These are phyloP conservation scores for Isabelozyma heimii DNA, from an alignment of 805 yeast genomes.

Conservation along the genomic window DNA sequence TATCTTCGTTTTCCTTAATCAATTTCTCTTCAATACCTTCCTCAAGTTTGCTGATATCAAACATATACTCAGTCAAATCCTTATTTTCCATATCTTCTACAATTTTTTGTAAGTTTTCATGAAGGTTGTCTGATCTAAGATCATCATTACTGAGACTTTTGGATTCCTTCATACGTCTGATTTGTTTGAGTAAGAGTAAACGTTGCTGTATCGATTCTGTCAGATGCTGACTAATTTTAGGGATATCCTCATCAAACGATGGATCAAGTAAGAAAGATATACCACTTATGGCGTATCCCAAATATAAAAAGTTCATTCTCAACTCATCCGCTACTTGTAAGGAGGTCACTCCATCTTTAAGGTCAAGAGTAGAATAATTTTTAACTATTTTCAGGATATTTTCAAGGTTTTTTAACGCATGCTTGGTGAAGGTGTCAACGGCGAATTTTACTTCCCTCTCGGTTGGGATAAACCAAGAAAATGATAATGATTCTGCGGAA, in stretches of 20 bases:
- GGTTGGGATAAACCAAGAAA: slow-evolving; percentile 77
- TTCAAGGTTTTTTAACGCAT: slow-evolving; percentile 43
- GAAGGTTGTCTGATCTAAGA: slow-evolving; percentile 21
- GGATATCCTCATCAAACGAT: slow-evolving; percentile 50
- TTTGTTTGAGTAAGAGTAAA: slow-evolving; percentile 28
- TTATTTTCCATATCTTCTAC: slow-evolving; percentile 27
- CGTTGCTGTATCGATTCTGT: slow-evolving; percentile 33
- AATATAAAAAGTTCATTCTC: slow-evolving; percentile 51
- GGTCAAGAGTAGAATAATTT: slow-evolving; percentile 13
- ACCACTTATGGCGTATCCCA: slow-evolving; percentile 67
- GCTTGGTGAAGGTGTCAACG: slow-evolving; percentile 50
- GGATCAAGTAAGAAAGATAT: slow-evolving; percentile 73
- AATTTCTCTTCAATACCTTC: slow-evolving; percentile 3
- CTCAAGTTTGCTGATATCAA: slow-evolving; percentile 13
- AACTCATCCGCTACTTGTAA: slow-evolving; percentile 49
- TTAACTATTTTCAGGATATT: slow-evolving; percentile 39
- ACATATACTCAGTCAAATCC: slow-evolving; percentile 12
- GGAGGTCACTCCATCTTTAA: slow-evolving; percentile 13
- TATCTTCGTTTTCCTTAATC: not conserved
- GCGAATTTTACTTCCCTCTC: slow-evolving; percentile 58
- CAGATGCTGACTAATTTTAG: slow-evolving; percentile 29
- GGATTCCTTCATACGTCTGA: slow-evolving; percentile 22
- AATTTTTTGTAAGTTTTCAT: slow-evolving; percentile 31
- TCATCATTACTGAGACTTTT: slow-evolving; percentile 18
- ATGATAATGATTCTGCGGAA: slow-evolving; percentile 44